A percentile compares a stretch with the other conserved stretches of the same genome.
Conservation (phyloP, 768 basidiomycete genomes). For the Cyathus striatus region DNA sequence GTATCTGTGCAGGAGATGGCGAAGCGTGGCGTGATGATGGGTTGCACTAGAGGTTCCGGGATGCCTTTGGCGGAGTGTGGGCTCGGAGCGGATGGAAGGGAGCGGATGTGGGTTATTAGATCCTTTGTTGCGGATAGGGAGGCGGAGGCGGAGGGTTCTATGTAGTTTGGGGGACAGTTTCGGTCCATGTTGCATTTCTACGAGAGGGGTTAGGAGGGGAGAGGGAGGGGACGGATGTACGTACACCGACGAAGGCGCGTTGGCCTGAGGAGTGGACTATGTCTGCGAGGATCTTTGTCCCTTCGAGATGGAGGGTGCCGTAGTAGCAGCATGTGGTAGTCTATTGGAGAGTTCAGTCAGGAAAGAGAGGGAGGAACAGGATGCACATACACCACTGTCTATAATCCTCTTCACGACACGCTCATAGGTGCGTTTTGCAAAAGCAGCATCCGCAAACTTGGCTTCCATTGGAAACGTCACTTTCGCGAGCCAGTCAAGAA, state of each 20-base stretch:
- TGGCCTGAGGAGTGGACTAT: constrained; percentile 65
- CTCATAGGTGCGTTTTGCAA: constrained; percentile 66
- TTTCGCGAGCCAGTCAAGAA: constrained; percentile 82
- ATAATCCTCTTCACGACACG: constrained; percentile 69
- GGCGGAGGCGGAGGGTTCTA: constrained; percentile 51
- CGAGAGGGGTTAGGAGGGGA: constrained; percentile 3
- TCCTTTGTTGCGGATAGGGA: constrained; percentile 61
- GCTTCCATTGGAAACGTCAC: constrained; percentile 88
- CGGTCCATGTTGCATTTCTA: constrained; percentile 92
- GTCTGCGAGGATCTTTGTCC: constrained; percentile 78
- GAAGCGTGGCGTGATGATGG: constrained; percentile 93
- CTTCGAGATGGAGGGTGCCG: constrained; percentile 73
- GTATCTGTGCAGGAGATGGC: constrained; percentile 81
- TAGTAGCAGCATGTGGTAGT: constrained; percentile 96
- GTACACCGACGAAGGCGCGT: constrained; percentile 80
- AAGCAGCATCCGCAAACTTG: constrained; percentile 62
- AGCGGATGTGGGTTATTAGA: constrained; percentile 67
- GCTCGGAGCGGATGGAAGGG: constrained; percentile 32
- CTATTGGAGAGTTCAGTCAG: constrained; percentile 33
- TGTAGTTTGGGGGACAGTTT: constrained; percentile 61
- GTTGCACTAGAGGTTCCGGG: constrained; percentile 67
- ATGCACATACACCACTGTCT: constrained; percentile 62
- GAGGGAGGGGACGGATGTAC: constrained; percentile 19
- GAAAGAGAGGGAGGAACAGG: not conserved
- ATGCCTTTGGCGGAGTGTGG: constrained; percentile 17